Base-by-base conservation (phyloP, 208 protist species). In the Herpetomonas samuelpessoai region DNA sequence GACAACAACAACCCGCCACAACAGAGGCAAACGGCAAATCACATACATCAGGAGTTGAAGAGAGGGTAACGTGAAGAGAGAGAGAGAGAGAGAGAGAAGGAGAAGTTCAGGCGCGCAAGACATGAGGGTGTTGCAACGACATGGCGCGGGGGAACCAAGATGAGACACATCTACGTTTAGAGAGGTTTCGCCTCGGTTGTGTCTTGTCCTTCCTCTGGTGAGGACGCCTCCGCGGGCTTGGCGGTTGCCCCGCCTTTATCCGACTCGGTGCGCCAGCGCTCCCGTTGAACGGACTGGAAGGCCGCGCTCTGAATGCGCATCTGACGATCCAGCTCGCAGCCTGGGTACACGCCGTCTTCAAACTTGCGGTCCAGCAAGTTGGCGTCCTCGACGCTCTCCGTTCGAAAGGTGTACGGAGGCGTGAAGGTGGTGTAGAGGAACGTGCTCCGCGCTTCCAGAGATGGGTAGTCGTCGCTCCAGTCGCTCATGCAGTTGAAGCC, bases 391-490 rank as follows among this genome's bases (percentile, higher is more conserved):
- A 93, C 76, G 41, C 45, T 56, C 25, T 91, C 81, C 10, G 76
- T 68, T n/a, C 53, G 48, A 29, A 96, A 94, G 47, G 48, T 65
- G 59, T 83, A 91, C 0, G 90, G 90, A 10, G 90, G 90, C 14
- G 83, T 91, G 67, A 90, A 96, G 61, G 79, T 70, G 47, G 86
- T 90, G 76, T 96, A 93, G 4, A 96, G 64, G 60, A 78, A 88
- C n/a, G 90, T 96, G 67, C 86, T 93, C 48, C 90, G 81, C 4
- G 90, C 90, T 73, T 96, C 86, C 18, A 96, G 74, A 0, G 86
- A 93, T 1, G 90, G 90, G 69, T 83, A 96, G 78, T 96, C 90
- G 62, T 93, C 85, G 19, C 78, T 85, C 87, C 90, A 96, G 50
- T 92, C 87, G 28, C 78, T 88, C 90, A 96, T 96, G 16, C 60